A percentile compares a stretch with the other conserved stretches of the same genome.
phyloP scores from a whole-genome alignment of 2,329 filamentous ascomycete genomes.

The Alternaria incomplexa region DNA sequence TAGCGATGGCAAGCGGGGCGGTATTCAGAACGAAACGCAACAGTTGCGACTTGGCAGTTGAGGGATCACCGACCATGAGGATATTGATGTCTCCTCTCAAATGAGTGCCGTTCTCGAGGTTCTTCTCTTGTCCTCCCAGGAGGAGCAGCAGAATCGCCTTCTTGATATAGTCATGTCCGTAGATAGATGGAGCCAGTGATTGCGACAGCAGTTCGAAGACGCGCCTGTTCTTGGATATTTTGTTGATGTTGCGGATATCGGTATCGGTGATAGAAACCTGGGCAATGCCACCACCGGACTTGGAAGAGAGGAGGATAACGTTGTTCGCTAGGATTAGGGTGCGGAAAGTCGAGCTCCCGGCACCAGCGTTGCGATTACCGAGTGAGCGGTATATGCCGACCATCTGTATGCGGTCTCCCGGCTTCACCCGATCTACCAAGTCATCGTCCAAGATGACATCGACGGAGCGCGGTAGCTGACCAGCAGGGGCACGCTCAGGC shows the following conservation, averaged over 20 bases:
- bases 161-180: slow-evolving; percentile 96
- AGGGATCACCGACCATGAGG: slow-evolving; percentile 98
- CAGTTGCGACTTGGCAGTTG: slow-evolving; percentile 97
- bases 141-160: slow-evolving; percentile 96
- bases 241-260: slow-evolving; percentile 98
- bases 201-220: slow-evolving; percentile 92
- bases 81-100: slow-evolving; percentile 99
- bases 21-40: slow-evolving; percentile 97
- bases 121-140: slow-evolving; percentile 96
- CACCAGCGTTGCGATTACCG: slow-evolving; percentile 89
- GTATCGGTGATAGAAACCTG: slow-evolving; percentile 92
- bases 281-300: slow-evolving; percentile 92
- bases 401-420: slow-evolving; percentile 92
- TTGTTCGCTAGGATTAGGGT: slow-evolving; percentile 95
- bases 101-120: slow-evolving; percentile 96
- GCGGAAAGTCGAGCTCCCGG: slow-evolving; percentile 92
- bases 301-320: slow-evolving; percentile 90
- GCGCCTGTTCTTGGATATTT: slow-evolving; percentile 91
- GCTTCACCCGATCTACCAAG: slow-evolving; percentile 91
- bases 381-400: slow-evolving; percentile 96
- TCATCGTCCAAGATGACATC: slow-evolving; percentile 98
- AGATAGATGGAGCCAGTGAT: slow-evolving; percentile 94
- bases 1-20: slow-evolving; percentile 93
- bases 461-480: slow-evolving; percentile 91
- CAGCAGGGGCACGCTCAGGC: slow-evolving; percentile 94